phyloP scores from a whole-genome alignment of 768 basidiomycete species.

The Podaxis sp. region DNA sequence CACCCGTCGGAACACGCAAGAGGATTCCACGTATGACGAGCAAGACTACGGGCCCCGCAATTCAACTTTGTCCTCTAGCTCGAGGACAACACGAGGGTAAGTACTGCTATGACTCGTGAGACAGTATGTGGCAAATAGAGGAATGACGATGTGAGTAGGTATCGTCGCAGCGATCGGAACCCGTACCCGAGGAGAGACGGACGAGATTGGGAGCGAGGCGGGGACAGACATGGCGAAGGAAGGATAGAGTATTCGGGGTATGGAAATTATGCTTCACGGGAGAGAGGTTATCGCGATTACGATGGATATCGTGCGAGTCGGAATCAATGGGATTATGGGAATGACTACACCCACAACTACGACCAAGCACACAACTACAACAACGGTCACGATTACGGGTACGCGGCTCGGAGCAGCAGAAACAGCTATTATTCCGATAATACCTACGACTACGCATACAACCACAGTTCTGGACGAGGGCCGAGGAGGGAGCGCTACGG shows the following conservation, averaged over 20 bases:
- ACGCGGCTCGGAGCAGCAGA: not conserved
- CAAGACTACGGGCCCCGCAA: not conserved
- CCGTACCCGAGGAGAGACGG: not conserved
- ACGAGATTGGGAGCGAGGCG: not conserved
- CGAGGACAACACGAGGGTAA: not conserved
- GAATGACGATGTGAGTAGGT: not conserved
- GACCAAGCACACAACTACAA: conserved; percentile 10
- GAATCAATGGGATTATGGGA: not conserved
- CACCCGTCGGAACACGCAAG: not conserved
- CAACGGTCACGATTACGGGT: not conserved
- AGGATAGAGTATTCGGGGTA: not conserved
- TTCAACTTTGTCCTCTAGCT: not conserved
- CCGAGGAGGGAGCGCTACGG: not conserved
- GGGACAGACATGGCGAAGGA: not conserved
- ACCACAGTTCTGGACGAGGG: not conserved
- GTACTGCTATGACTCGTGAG: not conserved
- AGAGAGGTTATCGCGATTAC: not conserved
- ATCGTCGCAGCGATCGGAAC: not conserved
- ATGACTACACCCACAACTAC: conserved; percentile 6
- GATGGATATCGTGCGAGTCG: not conserved
- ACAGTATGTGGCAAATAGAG: not conserved
- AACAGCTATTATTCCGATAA: not conserved
- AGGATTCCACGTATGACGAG: not conserved
- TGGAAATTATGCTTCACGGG: not conserved
- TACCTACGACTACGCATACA: not conserved